phyloP scores from a whole-genome alignment of 208 protist genomes.

The Tetramitus jugosus region DNA sequence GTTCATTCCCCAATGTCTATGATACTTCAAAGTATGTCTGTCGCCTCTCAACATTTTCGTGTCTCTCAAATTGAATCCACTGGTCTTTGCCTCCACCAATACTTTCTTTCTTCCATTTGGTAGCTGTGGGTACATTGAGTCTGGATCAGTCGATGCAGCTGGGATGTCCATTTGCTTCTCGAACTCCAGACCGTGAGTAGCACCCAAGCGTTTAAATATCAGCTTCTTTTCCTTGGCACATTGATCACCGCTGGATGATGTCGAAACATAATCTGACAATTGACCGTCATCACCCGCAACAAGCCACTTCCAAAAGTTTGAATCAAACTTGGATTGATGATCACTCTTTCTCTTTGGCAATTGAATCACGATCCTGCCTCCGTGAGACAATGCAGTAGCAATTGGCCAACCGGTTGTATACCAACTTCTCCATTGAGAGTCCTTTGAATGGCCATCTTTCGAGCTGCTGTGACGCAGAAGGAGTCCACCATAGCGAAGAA shows the following conservation, averaged over 20 bases:
- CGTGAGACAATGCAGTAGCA: constrained; percentile 8
- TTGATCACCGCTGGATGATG: background rate
- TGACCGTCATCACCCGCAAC: background rate
- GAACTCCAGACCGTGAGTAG: background rate
- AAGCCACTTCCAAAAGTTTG: constrained; percentile 6
- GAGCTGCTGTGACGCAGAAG: background rate
- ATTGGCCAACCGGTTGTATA: background rate
- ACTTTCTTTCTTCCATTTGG: background rate
- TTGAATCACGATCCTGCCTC: constrained; percentile 12
- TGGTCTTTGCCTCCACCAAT: constrained; percentile 4
- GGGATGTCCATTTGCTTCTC: background rate
- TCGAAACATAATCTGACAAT: background rate
- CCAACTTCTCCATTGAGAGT: background rate
- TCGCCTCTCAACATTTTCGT: background rate
- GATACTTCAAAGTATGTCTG: background rate
- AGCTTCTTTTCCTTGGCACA: background rate
- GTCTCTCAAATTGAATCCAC: constrained; percentile 7
- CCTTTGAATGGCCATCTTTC: too few relatives aligned
- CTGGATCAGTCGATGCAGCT: background rate
- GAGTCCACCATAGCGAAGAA: constrained; percentile 9
- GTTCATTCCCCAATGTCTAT: constrained; percentile 23
- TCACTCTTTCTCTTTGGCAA: too few relatives aligned
- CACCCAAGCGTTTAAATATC: background rate
- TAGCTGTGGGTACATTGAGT: background rate
- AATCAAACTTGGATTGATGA: background rate